phyloP scores from a whole-genome alignment of 2,329 filamentous ascomycete species.

The Clonostachys solani region DNA sequence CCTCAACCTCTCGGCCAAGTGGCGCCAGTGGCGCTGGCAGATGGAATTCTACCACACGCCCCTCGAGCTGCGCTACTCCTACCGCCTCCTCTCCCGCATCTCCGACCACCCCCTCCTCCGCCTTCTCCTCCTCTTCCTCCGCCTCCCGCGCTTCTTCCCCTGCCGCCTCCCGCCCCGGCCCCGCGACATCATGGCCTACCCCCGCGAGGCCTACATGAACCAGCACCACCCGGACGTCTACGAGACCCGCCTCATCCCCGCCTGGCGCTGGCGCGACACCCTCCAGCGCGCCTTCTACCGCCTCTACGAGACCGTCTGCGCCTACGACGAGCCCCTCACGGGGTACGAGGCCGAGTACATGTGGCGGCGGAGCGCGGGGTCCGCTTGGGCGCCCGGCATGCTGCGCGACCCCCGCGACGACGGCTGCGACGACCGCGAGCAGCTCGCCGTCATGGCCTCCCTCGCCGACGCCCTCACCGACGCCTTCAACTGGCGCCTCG shows the following conservation, averaged over 20 bases:
- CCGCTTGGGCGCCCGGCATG: constrained; percentile 12
- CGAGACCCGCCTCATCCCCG: constrained; percentile 7
- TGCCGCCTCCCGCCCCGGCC: constrained; percentile 6
- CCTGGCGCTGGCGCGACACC: constrained; percentile 15
- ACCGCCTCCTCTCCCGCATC: not conserved
- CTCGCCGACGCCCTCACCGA: constrained; percentile 12
- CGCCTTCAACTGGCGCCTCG: constrained; percentile 15
- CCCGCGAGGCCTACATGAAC: constrained; percentile 3
- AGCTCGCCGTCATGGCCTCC: constrained; percentile 14
- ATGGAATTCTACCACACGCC: not conserved
- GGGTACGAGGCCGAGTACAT: constrained; percentile 18
- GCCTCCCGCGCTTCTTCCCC: constrained; percentile 6
- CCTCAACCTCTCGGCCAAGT: not conserved
- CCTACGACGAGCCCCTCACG: constrained; percentile 12
- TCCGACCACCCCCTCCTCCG: constrained; percentile 3
- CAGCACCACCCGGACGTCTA: constrained; percentile 3
- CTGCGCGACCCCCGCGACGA: constrained; percentile 3
- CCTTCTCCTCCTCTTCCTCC: constrained; percentile 7
- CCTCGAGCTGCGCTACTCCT: constrained; percentile 2
- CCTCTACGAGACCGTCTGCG: constrained; percentile 18
- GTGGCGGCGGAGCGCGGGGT: constrained; percentile 10
- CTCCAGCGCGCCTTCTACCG: constrained; percentile 16
- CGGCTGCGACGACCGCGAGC: constrained; percentile 8
- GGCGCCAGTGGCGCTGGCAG: not conserved
- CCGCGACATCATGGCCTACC: constrained; percentile 6